Evolutionary conservation across 2,329 filamentous ascomycete species (phyloP).

Genomic region (Fusarium papillatum): DNA sequence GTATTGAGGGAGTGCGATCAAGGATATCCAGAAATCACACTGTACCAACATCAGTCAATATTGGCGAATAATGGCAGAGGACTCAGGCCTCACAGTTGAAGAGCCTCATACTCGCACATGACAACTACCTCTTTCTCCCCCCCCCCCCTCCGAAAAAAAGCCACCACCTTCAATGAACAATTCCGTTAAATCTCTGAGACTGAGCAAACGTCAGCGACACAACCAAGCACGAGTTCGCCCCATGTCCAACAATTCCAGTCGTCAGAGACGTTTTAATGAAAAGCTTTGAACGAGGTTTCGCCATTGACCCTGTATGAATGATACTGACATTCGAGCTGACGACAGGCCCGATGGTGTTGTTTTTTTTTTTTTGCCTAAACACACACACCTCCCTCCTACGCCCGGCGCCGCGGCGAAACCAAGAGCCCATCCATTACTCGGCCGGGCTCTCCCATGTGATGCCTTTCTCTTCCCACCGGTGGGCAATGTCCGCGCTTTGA

Average conservation of each 20-base stretch:
- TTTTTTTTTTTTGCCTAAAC: slow-evolving; percentile 1
- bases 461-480: background rate
- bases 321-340: background rate
- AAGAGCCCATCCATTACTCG: slow-evolving; percentile 11
- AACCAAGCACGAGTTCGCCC: slow-evolving; percentile 24
- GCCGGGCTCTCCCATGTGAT: slow-evolving; percentile 5
- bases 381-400: background rate
- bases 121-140: slow-evolving; percentile 7
- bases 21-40: background rate
- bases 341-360: slow-evolving; percentile 4
- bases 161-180: slow-evolving; percentile 26
- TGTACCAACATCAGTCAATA: slow-evolving; percentile 8
- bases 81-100: slow-evolving; percentile 39
- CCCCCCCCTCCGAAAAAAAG: too few relatives aligned
- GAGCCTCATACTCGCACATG: slow-evolving; percentile 20
- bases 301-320: slow-evolving; percentile 11
- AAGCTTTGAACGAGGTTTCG: background rate
- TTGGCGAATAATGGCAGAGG: background rate
- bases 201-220: slow-evolving; percentile 26
- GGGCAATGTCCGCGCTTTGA: background rate
- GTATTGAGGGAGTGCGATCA: slow-evolving; percentile 20
- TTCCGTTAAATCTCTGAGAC: slow-evolving; percentile 19
- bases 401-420: background rate
- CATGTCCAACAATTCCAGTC: slow-evolving; percentile 40
- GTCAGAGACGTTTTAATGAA: slow-evolving; percentile 14